These are phyloP conservation scores for Lasiosphaeria ovina DNA, from an alignment of 495 filamentous ascomycete genomes.

Conservation along the genomic window DNA sequence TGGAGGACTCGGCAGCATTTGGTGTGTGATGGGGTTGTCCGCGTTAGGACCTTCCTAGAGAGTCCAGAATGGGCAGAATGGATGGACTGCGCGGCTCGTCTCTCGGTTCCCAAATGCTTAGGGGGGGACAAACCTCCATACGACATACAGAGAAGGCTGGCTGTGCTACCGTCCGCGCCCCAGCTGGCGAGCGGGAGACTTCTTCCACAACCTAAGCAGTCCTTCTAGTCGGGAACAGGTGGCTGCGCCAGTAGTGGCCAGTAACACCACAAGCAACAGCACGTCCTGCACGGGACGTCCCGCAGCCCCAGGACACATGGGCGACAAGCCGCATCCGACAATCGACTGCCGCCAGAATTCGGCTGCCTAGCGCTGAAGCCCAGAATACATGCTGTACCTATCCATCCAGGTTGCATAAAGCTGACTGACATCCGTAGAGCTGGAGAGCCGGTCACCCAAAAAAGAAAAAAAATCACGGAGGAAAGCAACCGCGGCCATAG, in stretches of 20 bases:
- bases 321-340: not conserved
- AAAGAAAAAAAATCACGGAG: not conserved
- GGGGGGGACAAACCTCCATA: not conserved
- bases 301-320: not conserved
- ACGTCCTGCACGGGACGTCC: not conserved
- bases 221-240: no score
- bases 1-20: not conserved
- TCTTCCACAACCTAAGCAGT: not conserved
- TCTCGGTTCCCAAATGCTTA: not conserved
- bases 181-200: not conserved
- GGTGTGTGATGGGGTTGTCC: no score
- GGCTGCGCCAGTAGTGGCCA: not conserved
- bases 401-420: not conserved
- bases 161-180: not conserved
- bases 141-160: not conserved
- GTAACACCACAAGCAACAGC: no score
- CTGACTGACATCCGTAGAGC: no score
- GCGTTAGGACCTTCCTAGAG: no score
- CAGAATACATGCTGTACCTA: not conserved
- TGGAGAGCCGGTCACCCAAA: not conserved
- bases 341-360: not conserved
- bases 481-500: not conserved
- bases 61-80: no score
- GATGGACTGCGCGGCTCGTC: no score
- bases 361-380: conserved; percentile 1